Evolutionary conservation across 805 yeast genomes (phyloP), one percentile per base, ranked within the genome.

Genomic region (Barnettozyma pratensis): DNA sequence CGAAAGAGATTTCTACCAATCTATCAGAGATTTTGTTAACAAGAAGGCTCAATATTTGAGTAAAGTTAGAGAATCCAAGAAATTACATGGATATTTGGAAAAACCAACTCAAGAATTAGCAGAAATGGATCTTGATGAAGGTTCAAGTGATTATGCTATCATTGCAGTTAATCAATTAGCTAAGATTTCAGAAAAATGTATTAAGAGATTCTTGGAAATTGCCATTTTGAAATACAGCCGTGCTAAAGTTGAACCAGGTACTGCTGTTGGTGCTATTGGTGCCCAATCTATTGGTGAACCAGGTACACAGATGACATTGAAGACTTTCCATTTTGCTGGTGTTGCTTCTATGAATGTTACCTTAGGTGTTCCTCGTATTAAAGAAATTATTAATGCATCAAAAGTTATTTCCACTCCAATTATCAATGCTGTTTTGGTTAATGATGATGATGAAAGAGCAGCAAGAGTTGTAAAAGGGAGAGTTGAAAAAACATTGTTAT

Each of bases 201-300:
- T 94, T 14, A 67, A 66, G 12, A 77, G 74, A 55, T 94, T 94
- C 68, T 71, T 94, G 61, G 75, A 78, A 42, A 79, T 86, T 58
- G 87, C 97, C 57, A 74, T 92, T 51, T 71, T 73, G 57, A 94
- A 94, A 69, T 94, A 94, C 62, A 80, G 81, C 47, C 77, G 85
- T 56, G 97, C 99, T 7, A 84, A 83, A 69, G 97, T 94, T 14
- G 99, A 94, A 67, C 99, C 99, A 1, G 99, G 98, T 53, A 94
- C 99, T 4, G 99, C 99, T 3, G 98, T 94, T 47, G 99, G 99
- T 56, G 98, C 99, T 28, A 91, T 94, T 70, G 99, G 98, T 58
- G 99, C 99, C 0, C 99, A 94, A 66, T 88, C 97, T 40, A 94
- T 94, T 73, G 99, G 99, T 72, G 99, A 92, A 65, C 99, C 99